phyloP scores from a whole-genome alignment of 1,284 basidiomycete species.

The Bondarzewia mesenterica region DNA sequence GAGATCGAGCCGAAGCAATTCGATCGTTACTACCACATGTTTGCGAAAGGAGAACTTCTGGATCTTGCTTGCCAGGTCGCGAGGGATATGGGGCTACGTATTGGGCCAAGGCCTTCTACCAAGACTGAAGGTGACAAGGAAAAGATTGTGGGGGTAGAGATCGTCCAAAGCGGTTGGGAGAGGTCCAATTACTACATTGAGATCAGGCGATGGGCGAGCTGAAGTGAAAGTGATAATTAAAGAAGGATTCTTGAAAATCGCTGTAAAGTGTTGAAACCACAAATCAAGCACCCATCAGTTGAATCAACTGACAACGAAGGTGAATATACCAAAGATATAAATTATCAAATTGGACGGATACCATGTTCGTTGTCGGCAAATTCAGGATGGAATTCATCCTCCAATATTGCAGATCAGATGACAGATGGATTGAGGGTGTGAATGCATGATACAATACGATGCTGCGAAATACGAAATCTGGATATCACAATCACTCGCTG shows the following conservation, averaged over 20 bases:
- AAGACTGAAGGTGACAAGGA: conserved; percentile 7
- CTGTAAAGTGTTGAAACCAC: neutral
- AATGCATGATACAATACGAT: conserved; percentile 13
- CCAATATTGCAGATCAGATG: conserved; percentile 3
- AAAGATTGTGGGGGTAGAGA: conserved; percentile 40
- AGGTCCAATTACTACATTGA: conserved; percentile 79
- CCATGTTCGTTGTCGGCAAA: too few species aligned
- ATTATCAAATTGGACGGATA: too few species aligned
- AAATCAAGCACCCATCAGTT: neutral
- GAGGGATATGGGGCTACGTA: conserved; percentile 41
- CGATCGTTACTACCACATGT: conserved; percentile 93
- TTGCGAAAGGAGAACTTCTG: conserved; percentile 69
- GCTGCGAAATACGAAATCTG: conserved; percentile 16
- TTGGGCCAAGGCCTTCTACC: conserved; percentile 27
- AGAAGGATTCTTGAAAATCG: neutral
- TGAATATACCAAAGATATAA: too few species aligned
- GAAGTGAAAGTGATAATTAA: conserved; percentile 9
- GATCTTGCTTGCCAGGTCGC: conserved; percentile 59
- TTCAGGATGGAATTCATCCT: too few species aligned
- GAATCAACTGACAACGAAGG: neutral
- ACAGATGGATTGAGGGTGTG: conserved; percentile 9
- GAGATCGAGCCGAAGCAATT: conserved; percentile 39
- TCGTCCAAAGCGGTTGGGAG: conserved; percentile 79
- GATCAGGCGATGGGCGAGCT: conserved; percentile 48
- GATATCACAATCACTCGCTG: conserved; percentile 45